Evolutionary conservation across 352 stramenopile genomes (phyloP).

Genomic region (Lagenidium sp.): DNA sequence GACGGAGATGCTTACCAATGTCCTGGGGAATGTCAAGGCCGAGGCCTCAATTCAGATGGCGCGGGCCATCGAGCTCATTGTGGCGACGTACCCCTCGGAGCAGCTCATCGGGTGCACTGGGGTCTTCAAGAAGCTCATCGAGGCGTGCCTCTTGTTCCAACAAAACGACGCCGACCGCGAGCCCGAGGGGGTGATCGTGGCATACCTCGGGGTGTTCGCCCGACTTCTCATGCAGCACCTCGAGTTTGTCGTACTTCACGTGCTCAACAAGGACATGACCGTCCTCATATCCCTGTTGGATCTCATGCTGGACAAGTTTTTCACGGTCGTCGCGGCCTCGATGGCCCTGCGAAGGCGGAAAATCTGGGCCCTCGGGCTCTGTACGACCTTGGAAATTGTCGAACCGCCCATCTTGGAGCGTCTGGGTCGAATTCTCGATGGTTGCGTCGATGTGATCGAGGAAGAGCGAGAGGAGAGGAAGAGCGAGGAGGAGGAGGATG

Average conservation of each 20-base stretch:
- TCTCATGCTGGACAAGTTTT: constrained; percentile 64
- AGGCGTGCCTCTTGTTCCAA: constrained; percentile 33
- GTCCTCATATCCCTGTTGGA: constrained; percentile 38
- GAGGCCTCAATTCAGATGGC: constrained; percentile 57
- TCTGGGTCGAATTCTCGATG: constrained; percentile 58
- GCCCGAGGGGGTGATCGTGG: background rate
- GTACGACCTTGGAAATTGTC: constrained; percentile 22
- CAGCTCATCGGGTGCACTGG: constrained; percentile 23
- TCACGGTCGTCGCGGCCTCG: constrained; percentile 48
- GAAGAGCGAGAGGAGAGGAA: constrained; percentile 34
- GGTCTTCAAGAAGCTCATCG: constrained; percentile 32
- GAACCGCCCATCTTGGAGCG: constrained; percentile 36
- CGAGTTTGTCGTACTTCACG: constrained; percentile 29
- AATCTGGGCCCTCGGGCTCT: constrained; percentile 56
- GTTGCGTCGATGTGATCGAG: constrained; percentile 56
- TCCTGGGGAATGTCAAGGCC: constrained; percentile 63
- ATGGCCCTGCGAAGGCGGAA: constrained; percentile 50
- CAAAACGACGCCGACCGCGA: constrained; percentile 4
- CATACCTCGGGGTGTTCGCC: constrained; percentile 27
- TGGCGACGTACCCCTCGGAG: constrained; percentile 24
- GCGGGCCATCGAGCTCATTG: constrained; percentile 28
- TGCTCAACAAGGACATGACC: constrained; percentile 27
- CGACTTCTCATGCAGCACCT: constrained; percentile 55
- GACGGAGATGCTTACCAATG: constrained; percentile 21
- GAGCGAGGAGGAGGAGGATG: constrained; percentile 25